Base-by-base conservation (phyloP, 768 basidiomycete genomes). In the Rhodosporidiobolus odoratus region DNA sequence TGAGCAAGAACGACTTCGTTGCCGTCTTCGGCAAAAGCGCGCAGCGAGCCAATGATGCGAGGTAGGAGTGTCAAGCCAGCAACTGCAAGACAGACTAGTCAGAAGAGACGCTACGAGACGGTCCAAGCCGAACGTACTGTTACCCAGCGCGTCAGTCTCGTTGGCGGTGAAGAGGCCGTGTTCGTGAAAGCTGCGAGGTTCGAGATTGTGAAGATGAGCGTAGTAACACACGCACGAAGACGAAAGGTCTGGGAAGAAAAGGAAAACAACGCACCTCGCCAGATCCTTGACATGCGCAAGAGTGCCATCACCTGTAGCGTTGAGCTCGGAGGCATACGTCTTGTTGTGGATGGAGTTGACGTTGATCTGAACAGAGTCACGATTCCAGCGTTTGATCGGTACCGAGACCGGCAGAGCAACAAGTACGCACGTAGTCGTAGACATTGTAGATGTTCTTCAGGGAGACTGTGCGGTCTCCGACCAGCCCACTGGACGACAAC, bases 1-100 rank as follows among this genome's bases (percentile, higher is more conserved):
- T 91, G 78, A 80, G 88, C 83, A 81, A 93, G 84, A 76, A 89
- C 87, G 61, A 92, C 85, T 54, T 89, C 87, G 81, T 90, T 88
- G 71, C 84, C 86, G 76, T 87, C 86, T 83, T 87, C 89, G 54
- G 88, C 85, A 78, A 94, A 88, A 76, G 86, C 87, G 77, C 89
- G 85, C 65, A 93, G 84, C 16, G 89, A 86, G 62, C 76, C 80
- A 60, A 92, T 81, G 79, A 94, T 83, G 35, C 87, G 86, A 78
- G 87, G 84, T 45, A 92, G 81, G 70, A 91, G 81, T 47, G 90
- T 89, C 73, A 89, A 88, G 47, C 89, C 89, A 76, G 92, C 89
- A 77, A 94, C 90, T 92, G 75, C 62, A 62, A 16, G 35, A 47
- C n/a, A 25, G 62, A 52, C 65, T 38, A 4, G 43, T 35, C 43